These are phyloP conservation scores for Glonium stellatum DNA, from an alignment of 495 filamentous ascomycete species.

Conservation along the genomic window DNA sequence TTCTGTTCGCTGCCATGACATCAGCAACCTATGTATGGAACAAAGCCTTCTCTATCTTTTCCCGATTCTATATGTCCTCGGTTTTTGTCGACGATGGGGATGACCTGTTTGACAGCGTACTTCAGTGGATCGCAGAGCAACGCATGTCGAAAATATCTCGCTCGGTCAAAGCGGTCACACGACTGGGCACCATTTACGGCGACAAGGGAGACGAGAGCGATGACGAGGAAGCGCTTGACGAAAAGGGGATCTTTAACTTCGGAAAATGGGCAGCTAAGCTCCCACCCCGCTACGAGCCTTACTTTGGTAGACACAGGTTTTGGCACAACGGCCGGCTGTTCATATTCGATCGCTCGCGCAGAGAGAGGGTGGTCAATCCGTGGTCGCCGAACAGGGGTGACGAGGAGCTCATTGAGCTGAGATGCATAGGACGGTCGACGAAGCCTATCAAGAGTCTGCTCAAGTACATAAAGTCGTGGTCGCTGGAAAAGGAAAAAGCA, in stretches of 20 bases:
- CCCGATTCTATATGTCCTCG: slow-evolving; percentile 46
- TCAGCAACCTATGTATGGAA: slow-evolving; percentile 29
- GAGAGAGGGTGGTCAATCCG: slow-evolving; percentile 7
- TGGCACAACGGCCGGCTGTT: slow-evolving; percentile 33
- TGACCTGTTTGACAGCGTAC: slow-evolving; percentile 53
- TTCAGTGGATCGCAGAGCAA: slow-evolving; percentile 55
- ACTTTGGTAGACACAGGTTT: slow-evolving; percentile 42
- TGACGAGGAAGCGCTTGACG: slow-evolving; percentile 31
- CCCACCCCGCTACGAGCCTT: slow-evolving; percentile 45
- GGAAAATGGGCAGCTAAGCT: slow-evolving; percentile 42
- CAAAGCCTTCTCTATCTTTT: slow-evolving; percentile 28
- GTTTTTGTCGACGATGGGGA: slow-evolving; percentile 52
- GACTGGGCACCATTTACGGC: slow-evolving; percentile 42
- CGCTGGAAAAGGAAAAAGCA: slow-evolving; percentile 32
- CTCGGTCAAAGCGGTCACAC: slow-evolving; percentile 52
- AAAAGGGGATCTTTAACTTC: slow-evolving; percentile 32
- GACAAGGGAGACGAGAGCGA: slow-evolving; percentile 38
- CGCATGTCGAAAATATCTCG: slow-evolving; percentile 46
- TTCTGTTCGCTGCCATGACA: slow-evolving; percentile 34
- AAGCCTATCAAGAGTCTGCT: slow-evolving; percentile 59
- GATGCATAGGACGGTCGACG: slow-evolving; percentile 45
- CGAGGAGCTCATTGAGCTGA: slow-evolving; percentile 41
- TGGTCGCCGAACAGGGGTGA: slow-evolving; percentile 21
- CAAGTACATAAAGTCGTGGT: slow-evolving; percentile 43
- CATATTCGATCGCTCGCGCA: slow-evolving; percentile 15